Conservation (phyloP, 768 basidiomycete species). For the Boletus edulis region DNA sequence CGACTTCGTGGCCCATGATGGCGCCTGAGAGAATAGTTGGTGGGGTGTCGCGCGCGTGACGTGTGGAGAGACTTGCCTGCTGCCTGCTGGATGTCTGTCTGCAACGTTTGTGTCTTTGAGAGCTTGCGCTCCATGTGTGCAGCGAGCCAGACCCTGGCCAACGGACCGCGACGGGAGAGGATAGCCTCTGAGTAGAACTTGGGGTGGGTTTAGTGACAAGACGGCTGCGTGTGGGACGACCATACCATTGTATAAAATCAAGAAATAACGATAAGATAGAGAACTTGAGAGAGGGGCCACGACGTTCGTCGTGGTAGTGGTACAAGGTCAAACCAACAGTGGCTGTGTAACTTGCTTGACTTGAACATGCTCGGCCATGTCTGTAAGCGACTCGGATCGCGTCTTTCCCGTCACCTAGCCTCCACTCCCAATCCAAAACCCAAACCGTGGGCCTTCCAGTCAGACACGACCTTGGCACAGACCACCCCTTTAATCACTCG, state of each 20-base stretch:
- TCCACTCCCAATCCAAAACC: not conserved
- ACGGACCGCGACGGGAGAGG: conserved; percentile 87
- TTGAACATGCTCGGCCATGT: conserved; percentile 9
- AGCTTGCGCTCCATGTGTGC: conserved; percentile 99
- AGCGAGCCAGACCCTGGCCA: conserved; percentile 98
- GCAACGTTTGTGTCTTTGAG: conserved; percentile 90
- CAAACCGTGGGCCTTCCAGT: conserved; percentile 22
- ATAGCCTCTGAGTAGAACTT: conserved; percentile 89
- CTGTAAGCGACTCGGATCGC: not conserved
- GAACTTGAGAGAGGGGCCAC: not conserved
- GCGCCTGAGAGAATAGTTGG: conserved; percentile 52
- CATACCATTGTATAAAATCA: conserved; percentile 7
- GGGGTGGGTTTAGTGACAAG: not conserved
- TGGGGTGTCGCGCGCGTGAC: not conserved
- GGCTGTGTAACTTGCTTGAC: conserved; percentile 18
- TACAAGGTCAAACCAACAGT: conserved; percentile 18
- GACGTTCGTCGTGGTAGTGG: conserved; percentile 4
- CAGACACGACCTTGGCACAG: conserved; percentile 24
- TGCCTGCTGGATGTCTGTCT: conserved; percentile 93
- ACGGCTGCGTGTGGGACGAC: not conserved
- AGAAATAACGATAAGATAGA: conserved; percentile 18
- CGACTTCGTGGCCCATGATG: conserved; percentile 91
- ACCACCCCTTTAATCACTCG: conserved; percentile 27
- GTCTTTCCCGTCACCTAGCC: not conserved
- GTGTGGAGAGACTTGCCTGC: conserved; percentile 52